phyloP scores from a whole-genome alignment of 2,329 filamentous ascomycete species.

The Scorias spongiosa region DNA sequence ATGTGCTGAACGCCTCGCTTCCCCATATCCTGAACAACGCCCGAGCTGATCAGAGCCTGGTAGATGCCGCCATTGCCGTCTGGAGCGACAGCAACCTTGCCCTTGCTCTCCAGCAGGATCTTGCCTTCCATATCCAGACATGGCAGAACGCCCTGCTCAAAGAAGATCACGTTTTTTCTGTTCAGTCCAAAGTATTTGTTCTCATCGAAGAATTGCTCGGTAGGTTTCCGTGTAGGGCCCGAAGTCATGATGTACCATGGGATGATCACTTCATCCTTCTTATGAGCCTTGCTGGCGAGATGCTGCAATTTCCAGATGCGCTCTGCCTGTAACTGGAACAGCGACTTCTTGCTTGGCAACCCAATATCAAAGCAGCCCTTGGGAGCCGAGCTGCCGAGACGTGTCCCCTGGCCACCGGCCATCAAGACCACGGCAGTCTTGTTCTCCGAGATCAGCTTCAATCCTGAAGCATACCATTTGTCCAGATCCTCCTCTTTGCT shows the following conservation, averaged over 20 bases:
- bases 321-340: conserved; percentile 97
- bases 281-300: conserved; percentile 57
- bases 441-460: conserved; percentile 51
- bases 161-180: conserved; percentile 75
- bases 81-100: conserved; percentile 80
- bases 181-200: conserved; percentile 82
- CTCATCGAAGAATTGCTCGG: conserved; percentile 84
- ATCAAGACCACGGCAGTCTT: conserved; percentile 80
- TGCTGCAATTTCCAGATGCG: conserved; percentile 75
- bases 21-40: conserved; percentile 74
- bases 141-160: conserved; percentile 91
- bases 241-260: conserved; percentile 99
- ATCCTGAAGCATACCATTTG: conserved; percentile 63
- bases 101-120: conserved; percentile 84
- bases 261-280: conserved; percentile 48
- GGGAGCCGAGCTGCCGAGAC: conserved; percentile 82
- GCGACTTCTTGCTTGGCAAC: conserved; percentile 77
- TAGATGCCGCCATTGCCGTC: conserved; percentile 97
- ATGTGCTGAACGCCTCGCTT: conserved; percentile 85
- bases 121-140: conserved; percentile 97
- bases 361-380: conserved; percentile 98
- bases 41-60: conserved; percentile 67
- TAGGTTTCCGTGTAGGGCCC: conserved; percentile 78
- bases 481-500: conserved; percentile 63
- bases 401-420: conserved; percentile 92